Evolutionary conservation across 768 basidiomycete species (phyloP), one percentile per base, ranked within the genome.

Genomic region (Serendipita indica): DNA sequence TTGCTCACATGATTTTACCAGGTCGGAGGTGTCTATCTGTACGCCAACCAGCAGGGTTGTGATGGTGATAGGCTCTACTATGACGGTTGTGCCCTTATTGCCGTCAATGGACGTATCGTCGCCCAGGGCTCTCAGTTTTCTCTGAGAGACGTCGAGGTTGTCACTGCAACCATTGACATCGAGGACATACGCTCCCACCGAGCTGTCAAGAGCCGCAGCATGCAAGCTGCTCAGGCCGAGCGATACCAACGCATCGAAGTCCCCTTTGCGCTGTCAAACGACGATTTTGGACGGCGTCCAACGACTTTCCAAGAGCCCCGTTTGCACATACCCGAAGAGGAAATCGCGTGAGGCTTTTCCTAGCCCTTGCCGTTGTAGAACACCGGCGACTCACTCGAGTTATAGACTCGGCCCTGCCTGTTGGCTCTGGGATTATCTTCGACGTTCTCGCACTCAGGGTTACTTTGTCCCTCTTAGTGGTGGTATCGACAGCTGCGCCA

Each of bases 361-460:
- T 22, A 5, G 7, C 16, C 39, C 4, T 57, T 37, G 14, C 58
- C 37, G 3, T 57, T 14, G 60, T 28, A 25, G 30, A 37, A 39
- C 46, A 64, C 18, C 61, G 18, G 10, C 18, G 34, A 49, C n/a
- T 18, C 57, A 25, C 27, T 39, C 16, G 16, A 3, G 10, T 45
- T 27, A n/a, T 62, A 97, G 94, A 2, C 74, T 98, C 2, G 96
- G 96, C 3, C 96, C 96, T 4, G 96, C 94, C 14, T 98, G 96
- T 67, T 99, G 96, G 96, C 75, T 99, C n/a, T 99, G 96, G 96
- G 96, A 99, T 68, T 99, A 98, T 67, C 80, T 99, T 30, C 79
- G 96, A 34, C 82, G 96, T 41, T 98, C 94, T 3, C 77, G 89
- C 6, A 90, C 86, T 0, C 88, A 91, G 63, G 96, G 96, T 2